phyloP scores from a whole-genome alignment of 768 basidiomycete species.

The Mycena pura region DNA sequence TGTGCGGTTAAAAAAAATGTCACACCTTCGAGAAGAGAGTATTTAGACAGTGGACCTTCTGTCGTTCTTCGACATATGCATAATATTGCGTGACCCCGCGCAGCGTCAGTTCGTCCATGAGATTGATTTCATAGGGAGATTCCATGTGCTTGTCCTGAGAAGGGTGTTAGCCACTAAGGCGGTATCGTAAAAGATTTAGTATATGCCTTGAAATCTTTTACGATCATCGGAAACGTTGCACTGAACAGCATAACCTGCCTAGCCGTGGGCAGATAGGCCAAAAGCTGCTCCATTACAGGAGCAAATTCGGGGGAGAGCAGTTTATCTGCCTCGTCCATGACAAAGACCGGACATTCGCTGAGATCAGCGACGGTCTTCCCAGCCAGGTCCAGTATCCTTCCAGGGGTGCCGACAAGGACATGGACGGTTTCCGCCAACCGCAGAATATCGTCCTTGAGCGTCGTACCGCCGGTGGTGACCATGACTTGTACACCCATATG shows the following conservation, averaged over 20 bases:
- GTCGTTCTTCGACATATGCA: slow-evolving; percentile 98
- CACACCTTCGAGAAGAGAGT: slow-evolving; percentile 97
- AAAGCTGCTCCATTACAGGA: slow-evolving; percentile 96
- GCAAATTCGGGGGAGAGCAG: slow-evolving; percentile 96
- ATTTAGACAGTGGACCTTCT: slow-evolving; percentile 99
- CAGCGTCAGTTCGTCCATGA: slow-evolving; percentile 99
- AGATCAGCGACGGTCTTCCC: slow-evolving; percentile 94
- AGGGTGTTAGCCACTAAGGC: slow-evolving; percentile 13
- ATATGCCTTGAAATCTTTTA: slow-evolving; percentile 96
- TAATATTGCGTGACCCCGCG: slow-evolving; percentile 99
- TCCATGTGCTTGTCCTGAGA: slow-evolving; percentile 94
- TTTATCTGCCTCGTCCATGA: slow-evolving; percentile 99
- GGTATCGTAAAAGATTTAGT: background rate
- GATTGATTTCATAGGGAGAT: slow-evolving; percentile 95
- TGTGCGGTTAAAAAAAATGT: background rate
- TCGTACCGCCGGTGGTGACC: slow-evolving; percentile 99
- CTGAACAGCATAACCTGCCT: slow-evolving; percentile 99
- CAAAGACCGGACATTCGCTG: slow-evolving; percentile 92
- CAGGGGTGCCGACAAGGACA: slow-evolving; percentile 96
- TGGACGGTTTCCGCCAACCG: slow-evolving; percentile 90
- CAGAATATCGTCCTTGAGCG: slow-evolving; percentile 97
- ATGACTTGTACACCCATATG: slow-evolving; percentile 97
- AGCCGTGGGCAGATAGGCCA: slow-evolving; percentile 81
- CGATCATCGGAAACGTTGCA: slow-evolving; percentile 98
- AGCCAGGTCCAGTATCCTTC: slow-evolving; percentile 92